These are phyloP conservation scores for Ophiostoma ips DNA, from an alignment of 2,329 filamentous ascomycete species.

Conservation along the genomic window DNA sequence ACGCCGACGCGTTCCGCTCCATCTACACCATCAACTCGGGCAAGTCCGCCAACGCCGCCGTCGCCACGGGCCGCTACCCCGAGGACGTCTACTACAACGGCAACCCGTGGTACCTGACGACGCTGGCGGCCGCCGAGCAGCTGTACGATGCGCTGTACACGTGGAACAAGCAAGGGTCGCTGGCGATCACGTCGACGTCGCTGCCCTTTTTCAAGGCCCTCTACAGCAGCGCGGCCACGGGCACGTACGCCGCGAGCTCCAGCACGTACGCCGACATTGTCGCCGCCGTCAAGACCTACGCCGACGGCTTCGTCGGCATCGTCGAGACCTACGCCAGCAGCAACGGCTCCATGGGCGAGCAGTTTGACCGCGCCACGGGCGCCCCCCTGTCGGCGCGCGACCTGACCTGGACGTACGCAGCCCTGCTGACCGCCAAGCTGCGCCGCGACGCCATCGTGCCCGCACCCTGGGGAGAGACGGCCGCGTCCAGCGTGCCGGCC, in stretches of 20 bases:
- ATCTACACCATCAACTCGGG: conserved; percentile 54
- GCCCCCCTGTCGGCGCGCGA: conserved; percentile 48
- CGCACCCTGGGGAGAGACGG: conserved; percentile 29
- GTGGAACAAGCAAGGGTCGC: conserved; percentile 48
- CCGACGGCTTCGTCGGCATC: conserved; percentile 46
- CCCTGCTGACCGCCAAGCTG: conserved; percentile 49
- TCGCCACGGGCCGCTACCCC: conserved; percentile 52
- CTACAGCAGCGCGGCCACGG: conserved; percentile 39
- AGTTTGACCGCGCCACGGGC: conserved; percentile 42
- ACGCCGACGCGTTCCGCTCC: conserved; percentile 63
- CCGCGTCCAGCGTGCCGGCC: conserved; percentile 25
- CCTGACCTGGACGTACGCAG: conserved; percentile 61
- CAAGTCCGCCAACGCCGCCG: conserved; percentile 42
- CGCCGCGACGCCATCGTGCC: conserved; percentile 43
- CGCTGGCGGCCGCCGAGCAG: conserved; percentile 64
- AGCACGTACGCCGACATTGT: conserved; percentile 45
- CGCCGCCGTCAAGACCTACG: conserved; percentile 42
- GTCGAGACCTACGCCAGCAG: conserved; percentile 47
- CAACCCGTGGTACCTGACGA: conserved; percentile 63
- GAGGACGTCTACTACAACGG: conserved; percentile 65
- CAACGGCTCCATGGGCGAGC: conserved; percentile 39
- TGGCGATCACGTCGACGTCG: conserved; percentile 51
- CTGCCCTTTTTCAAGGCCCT: conserved; percentile 60
- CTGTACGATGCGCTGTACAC: conserved; percentile 63
- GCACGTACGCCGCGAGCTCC: conserved; percentile 37